phyloP scores from a whole-genome alignment of 306 rosid species.

The Mucuna pruriens region DNA sequence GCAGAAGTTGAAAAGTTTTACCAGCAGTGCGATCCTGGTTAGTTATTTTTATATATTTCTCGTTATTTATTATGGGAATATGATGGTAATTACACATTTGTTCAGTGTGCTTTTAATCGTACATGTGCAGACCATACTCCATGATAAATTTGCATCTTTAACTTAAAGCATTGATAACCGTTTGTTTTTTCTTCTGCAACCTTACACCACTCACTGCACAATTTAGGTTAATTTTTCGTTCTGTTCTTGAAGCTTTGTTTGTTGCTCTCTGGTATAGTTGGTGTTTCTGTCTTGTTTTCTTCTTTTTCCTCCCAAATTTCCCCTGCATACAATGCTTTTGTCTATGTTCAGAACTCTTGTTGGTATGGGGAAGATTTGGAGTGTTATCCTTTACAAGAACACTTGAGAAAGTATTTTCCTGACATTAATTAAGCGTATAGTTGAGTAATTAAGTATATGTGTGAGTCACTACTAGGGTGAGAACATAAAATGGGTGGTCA shows the following conservation, averaged over 20 bases:
- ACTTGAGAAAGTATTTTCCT: too few relatives aligned
- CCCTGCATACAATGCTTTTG: not conserved
- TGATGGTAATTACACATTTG: not conserved
- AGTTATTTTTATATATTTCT: too few relatives aligned
- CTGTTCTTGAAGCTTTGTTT: not conserved
- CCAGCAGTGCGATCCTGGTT: constrained; percentile 99
- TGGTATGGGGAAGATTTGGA: too few relatives aligned
- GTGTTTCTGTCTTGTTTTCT: too few relatives aligned
- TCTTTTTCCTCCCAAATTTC: not conserved
- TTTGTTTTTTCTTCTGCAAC: not conserved
- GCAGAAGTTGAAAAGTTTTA: constrained; percentile 93
- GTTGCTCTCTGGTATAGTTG: not conserved
- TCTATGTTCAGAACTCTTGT: too few relatives aligned
- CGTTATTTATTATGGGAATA: not conserved
- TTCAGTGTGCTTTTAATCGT: not conserved
- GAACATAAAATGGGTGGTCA: too few relatives aligned
- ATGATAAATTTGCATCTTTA: not conserved
- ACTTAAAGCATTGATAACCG: not conserved
- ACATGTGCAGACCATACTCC: not conserved
- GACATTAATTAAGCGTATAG: too few relatives aligned
- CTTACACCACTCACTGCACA: not conserved
- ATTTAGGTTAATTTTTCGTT: not conserved
- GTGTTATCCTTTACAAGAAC: too few relatives aligned
- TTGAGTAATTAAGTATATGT: too few relatives aligned
- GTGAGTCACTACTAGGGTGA: too few relatives aligned